Evolutionary conservation across 805 yeast genomes (phyloP), one percentile per base, ranked within the genome.

Genomic region (Blastobotrys muscicola): DNA sequence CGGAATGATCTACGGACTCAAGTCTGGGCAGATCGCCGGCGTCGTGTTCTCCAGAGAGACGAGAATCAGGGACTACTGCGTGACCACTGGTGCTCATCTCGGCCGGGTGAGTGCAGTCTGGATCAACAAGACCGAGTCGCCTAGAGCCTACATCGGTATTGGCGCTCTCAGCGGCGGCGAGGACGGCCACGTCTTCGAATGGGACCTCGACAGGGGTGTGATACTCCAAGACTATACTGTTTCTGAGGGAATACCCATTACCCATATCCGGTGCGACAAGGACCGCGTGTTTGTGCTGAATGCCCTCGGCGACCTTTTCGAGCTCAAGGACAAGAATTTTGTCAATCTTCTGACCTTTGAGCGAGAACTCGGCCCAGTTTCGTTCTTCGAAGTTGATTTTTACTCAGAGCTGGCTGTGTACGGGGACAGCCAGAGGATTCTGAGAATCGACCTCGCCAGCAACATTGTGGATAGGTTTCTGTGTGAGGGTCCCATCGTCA

Each of bases 1-100:
- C 35, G 64, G 61, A 5, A 41, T 60, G 36, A 46, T 56, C 15
- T 55, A 46, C 34, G 64, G 63, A 8, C 46, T 53, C 39, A 38
- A 37, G 12, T 47, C 48, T 34, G 64, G 64, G 8, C 26, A 33
- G 8, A 56, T 58, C 6, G 36, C 47, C 6, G 52, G 53, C 7
- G 37, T 47, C 9, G 37, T 48, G 26, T 48, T 57, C 36, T 44
- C 58, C 5, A 46, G 53, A 11, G 59, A 54, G 29, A 52, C 57
- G n/a, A 41, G 59, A 7, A 50, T 57, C 7, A 43, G 55, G 11
- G 58, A 52, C 39, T 50, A 51, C 46, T 32, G 41, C 11, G 46
- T 42, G 10, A 39, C 56, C 42, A 45, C 47, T 9, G 50, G 45
- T 36, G 41, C 47, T 8, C 62, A 59, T 41, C 31, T 31, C 10